Base-by-base conservation (phyloP, 768 basidiomycete genomes). In the Lepiota brunneoincarnata region DNA sequence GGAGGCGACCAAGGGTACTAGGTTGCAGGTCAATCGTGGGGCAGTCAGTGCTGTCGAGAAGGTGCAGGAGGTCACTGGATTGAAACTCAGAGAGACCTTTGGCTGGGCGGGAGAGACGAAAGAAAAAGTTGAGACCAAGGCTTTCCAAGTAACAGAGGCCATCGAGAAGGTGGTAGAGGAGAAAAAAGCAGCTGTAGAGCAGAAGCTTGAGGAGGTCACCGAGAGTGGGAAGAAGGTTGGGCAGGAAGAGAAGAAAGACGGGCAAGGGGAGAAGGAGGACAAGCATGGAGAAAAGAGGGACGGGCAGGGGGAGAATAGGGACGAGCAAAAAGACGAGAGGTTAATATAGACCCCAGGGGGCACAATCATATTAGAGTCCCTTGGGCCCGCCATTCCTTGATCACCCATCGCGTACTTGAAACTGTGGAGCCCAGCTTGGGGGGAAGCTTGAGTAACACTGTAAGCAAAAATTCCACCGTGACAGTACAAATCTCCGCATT, bases 31-130 rank as follows among this genome's bases (percentile, higher is more conserved):
- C 2, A 73, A 72, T 11, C 64, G 66, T 10, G 77, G 81, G 20
- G 77, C 82, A 1, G 68, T 74, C 54, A 65, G 63, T 6, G 71
- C 73, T 1, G 76, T 87, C 38, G 77, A 78, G 15, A 76, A 72
- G 52, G 69, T 89, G 12, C 87, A 93, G 72, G 76, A 82, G 51
- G 63, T 70, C 26, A 92, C 91, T 1, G 92, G 93, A 0, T 64
- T 95, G 64, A 89, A 85, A 70, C 61, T 94, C 41, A 72, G 75
- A 35, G 84, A 85, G 66, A 78, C 75, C 6, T 63, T 87, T 14
- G 82, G 81, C 12, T 74, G 73, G 75, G 62, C 71, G 2, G 58
- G 63, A 49, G 53, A 59, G 7, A 54, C 42, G 18, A 57, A 59
- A 21, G 43, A 59, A 24, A 47, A 35, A 17, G 61, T 60, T 7